Conservation (phyloP, 345 rosid species). For the Rhizophora mangle region DNA sequence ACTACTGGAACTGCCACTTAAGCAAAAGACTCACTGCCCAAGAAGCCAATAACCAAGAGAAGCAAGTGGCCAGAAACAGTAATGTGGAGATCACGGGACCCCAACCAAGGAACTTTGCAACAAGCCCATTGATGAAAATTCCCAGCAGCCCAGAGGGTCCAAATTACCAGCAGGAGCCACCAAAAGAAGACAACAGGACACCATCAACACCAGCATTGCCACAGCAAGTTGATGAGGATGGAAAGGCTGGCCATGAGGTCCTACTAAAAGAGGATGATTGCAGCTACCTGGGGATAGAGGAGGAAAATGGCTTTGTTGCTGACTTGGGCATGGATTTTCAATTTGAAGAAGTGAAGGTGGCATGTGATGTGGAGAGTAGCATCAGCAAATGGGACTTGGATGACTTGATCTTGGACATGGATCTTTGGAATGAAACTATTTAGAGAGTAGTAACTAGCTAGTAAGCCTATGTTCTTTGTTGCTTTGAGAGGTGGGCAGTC, state of each 20-base stretch:
- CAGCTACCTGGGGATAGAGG: neutral
- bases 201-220: neutral
- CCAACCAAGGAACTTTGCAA: neutral
- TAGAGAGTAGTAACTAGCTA: neutral
- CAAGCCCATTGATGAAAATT: neutral
- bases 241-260: neutral
- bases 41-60: constrained; percentile 6
- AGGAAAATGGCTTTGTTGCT: constrained; percentile 10
- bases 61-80: neutral
- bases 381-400: constrained; percentile 27
- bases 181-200: constrained; percentile 5
- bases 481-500: neutral
- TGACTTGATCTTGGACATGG: constrained; percentile 26
- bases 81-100: neutral
- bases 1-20: constrained; percentile 40
- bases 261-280: neutral
- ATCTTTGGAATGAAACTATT: constrained; percentile 23
- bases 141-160: neutral
- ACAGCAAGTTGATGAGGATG: neutral
- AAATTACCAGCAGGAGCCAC: neutral
- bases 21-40: constrained; percentile 25
- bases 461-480: neutral
- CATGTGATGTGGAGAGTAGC: constrained; percentile 3
- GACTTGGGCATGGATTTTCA: constrained; percentile 16
- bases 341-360: constrained; percentile 18